phyloP scores from a whole-genome alignment of 208 protist genomes.

The Acanthamoeba quina region DNA sequence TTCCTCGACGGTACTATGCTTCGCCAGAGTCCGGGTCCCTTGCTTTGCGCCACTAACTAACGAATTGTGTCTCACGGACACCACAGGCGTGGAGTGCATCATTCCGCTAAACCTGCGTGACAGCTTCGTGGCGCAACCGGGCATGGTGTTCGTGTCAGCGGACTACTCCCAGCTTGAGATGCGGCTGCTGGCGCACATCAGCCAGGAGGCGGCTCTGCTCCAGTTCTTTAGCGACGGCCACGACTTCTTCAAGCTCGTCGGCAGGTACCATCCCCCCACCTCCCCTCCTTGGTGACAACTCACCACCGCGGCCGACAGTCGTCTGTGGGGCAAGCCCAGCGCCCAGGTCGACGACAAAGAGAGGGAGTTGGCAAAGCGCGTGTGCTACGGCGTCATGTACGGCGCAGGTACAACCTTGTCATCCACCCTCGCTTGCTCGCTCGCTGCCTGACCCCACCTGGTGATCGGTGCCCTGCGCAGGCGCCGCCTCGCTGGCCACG shows the following conservation, averaged over 20 bases:
- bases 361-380: constrained; percentile 42
- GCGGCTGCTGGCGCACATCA: constrained; percentile 64
- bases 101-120: constrained; percentile 37
- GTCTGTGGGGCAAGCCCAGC: constrained; percentile 45
- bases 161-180: constrained; percentile 74
- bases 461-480: neutral
- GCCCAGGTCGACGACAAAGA: neutral
- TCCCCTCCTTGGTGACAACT: neutral
- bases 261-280: neutral
- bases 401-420: neutral
- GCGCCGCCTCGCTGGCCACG: constrained; percentile 8
- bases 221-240: constrained; percentile 45
- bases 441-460: too few relatives aligned
- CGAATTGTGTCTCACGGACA: neutral
- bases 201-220: constrained; percentile 10
- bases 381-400: constrained; percentile 71
- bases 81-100: neutral
- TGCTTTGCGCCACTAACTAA: neutral
- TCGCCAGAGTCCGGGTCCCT: neutral
- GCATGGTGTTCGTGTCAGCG: constrained; percentile 35
- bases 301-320: neutral
- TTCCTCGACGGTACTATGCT: constrained; percentile 7
- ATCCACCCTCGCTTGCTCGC: too few relatives aligned
- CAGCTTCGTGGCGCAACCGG: constrained; percentile 30
- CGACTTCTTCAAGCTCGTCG: constrained; percentile 67